Percentiles rank a stretch among this genome's conserved stretches.
phyloP scores from a whole-genome alignment of 495 filamentous ascomycete species.

The Penicillium atrosanguineum region DNA sequence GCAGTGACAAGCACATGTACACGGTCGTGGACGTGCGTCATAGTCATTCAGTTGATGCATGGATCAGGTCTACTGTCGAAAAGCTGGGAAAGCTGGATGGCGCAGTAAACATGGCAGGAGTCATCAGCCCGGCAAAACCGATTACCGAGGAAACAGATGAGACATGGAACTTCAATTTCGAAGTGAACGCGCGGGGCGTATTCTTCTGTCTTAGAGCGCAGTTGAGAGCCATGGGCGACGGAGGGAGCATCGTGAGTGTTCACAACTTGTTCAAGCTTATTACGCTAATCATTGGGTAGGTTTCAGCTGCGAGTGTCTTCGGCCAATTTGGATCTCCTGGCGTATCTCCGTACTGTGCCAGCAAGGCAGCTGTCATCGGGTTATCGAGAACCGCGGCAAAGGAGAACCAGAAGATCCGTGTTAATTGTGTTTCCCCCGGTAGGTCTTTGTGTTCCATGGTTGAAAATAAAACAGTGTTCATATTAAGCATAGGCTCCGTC shows the following conservation, averaged over 20 bases:
- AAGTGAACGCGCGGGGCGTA: constrained; percentile 50
- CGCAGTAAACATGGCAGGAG: constrained; percentile 47
- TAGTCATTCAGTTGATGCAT: constrained; percentile 32
- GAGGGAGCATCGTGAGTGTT: constrained; percentile 52
- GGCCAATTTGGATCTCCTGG: constrained; percentile 46
- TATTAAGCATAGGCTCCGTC: constrained; percentile 9
- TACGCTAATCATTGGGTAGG: constrained; percentile 1
- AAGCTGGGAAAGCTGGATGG: constrained; percentile 7
- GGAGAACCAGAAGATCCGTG: constrained; percentile 49
- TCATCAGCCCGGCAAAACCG: constrained; percentile 26
- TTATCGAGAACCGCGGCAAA: constrained; percentile 52
- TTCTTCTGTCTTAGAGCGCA: constrained; percentile 53
- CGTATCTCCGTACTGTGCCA: constrained; percentile 48
- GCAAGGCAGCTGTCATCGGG: constrained; percentile 55
- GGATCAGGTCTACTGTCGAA: constrained; percentile 6
- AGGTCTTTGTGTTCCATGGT: background rate
- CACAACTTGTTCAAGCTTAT: background rate
- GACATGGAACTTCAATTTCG: constrained; percentile 49
- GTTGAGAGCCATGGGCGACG: constrained; percentile 39
- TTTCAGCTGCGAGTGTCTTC: constrained; percentile 43
- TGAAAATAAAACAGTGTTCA: background rate
- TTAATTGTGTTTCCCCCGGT: constrained; percentile 42
- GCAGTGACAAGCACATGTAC: constrained; percentile 14
- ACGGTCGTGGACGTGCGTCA: constrained; percentile 38
- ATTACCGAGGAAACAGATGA: constrained; percentile 36